Conservation (phyloP, 176 grass and related monocot genomes). For the Tillandsia fasciculata region DNA sequence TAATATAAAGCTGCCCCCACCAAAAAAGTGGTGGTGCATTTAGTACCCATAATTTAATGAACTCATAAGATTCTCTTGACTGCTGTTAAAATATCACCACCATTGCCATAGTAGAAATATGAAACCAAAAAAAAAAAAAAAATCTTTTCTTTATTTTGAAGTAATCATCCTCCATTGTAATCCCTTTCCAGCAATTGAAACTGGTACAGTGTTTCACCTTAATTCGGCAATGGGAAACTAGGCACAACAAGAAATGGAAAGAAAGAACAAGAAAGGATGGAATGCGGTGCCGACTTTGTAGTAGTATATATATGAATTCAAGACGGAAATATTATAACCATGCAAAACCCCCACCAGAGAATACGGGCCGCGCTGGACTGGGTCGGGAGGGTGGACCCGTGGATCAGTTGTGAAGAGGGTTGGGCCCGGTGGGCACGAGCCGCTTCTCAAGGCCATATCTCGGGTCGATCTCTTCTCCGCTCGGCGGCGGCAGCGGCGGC, state of each 20-base stretch:
- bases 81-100: neutral
- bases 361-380: neutral
- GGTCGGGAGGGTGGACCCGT: neutral
- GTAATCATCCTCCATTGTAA: conserved; percentile 73
- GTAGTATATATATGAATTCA: neutral
- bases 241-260: conserved; percentile 26
- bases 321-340: neutral
- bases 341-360: neutral
- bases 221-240: neutral
- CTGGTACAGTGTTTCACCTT: neutral
- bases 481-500: conserved; percentile 29
- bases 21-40: conserved; percentile 7
- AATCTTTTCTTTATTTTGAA: neutral
- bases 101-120: neutral
- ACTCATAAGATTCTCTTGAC: neutral
- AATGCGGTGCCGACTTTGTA: conserved; percentile 2
- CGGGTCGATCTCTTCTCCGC: conserved; percentile 49
- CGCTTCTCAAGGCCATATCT: conserved; percentile 70
- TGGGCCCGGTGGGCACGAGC: conserved; percentile 71
- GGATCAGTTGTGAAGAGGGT: conserved; percentile 82
- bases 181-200: conserved; percentile 40
- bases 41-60: neutral
- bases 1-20: neutral
- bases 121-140: neutral
- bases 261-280: conserved; percentile 78